phyloP scores from a whole-genome alignment of 2,329 filamentous ascomycete genomes.

The Phialophora expanda region DNA sequence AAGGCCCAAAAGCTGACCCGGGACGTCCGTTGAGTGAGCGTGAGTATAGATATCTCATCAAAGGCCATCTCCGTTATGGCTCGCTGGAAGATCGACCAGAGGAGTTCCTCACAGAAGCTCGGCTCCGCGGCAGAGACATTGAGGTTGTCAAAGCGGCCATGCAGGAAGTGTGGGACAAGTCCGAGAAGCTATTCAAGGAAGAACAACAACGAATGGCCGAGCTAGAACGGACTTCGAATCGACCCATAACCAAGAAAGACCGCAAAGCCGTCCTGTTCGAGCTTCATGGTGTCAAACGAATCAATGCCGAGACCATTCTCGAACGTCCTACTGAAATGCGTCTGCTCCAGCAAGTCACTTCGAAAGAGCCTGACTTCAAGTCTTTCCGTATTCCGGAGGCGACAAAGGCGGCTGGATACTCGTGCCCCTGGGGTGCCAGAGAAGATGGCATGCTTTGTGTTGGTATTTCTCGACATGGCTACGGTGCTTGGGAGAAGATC shows the following conservation, averaged over 20 bases:
- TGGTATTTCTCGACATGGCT: slow-evolving; percentile 90
- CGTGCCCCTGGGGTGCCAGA: slow-evolving; percentile 85
- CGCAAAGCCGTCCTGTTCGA: slow-evolving; percentile 96
- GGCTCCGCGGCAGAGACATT: slow-evolving; percentile 78
- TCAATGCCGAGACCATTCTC: slow-evolving; percentile 93
- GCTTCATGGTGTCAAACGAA: slow-evolving; percentile 87
- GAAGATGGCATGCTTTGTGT: slow-evolving; percentile 98
- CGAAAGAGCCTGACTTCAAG: slow-evolving; percentile 67
- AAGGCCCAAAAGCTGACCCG: slow-evolving; percentile 71
- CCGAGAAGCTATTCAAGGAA: slow-evolving; percentile 72
- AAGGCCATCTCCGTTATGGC: slow-evolving; percentile 88
- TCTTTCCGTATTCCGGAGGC: slow-evolving; percentile 89
- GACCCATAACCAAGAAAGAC: slow-evolving; percentile 91
- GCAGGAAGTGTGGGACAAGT: slow-evolving; percentile 76
- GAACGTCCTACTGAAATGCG: slow-evolving; percentile 89
- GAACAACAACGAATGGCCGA: slow-evolving; percentile 68
- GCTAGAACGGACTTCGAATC: slow-evolving; percentile 73
- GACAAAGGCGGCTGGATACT: slow-evolving; percentile 89
- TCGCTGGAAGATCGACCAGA: slow-evolving; percentile 86
- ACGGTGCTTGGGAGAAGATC: slow-evolving; percentile 93
- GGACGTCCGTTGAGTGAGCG: slow-evolving; percentile 89
- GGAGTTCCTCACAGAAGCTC: slow-evolving; percentile 85
- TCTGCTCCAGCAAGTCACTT: slow-evolving; percentile 76
- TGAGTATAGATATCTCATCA: slow-evolving; percentile 88
- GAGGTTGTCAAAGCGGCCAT: slow-evolving; percentile 79